phyloP scores from a whole-genome alignment of 2,329 filamentous ascomycete species.

The Mycosphaerella arachidis region DNA sequence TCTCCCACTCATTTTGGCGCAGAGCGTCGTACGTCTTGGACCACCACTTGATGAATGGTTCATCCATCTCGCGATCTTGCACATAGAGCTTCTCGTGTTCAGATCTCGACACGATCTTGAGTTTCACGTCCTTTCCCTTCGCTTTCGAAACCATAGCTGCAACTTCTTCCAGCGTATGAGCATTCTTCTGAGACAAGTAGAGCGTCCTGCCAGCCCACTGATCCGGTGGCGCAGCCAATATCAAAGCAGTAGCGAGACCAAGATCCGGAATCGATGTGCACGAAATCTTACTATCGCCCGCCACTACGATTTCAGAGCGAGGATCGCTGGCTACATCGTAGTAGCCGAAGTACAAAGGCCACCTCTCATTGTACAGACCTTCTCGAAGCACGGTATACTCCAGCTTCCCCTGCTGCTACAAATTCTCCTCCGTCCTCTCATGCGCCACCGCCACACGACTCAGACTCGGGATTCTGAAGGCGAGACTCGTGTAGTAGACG shows the following conservation, averaged over 20 bases:
- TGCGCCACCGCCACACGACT: conserved; percentile 45
- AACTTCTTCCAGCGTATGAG: conserved; percentile 27
- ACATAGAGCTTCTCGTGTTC: conserved; percentile 42
- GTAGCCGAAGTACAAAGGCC: conserved; percentile 47
- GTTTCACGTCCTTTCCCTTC: conserved; percentile 23
- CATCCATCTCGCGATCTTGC: conserved; percentile 34
- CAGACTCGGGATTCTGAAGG: conserved; percentile 39
- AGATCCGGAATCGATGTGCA: conserved; percentile 45
- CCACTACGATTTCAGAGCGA: conserved; percentile 35
- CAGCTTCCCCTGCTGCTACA: conserved; percentile 27
- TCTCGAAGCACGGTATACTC: conserved; percentile 40
- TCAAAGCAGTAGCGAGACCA: conserved; percentile 39
- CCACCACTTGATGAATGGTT: conserved; percentile 44
- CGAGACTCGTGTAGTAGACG: conserved; percentile 46
- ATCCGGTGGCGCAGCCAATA: conserved; percentile 33
- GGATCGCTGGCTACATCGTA: conserved; percentile 36
- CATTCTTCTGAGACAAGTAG: conserved; percentile 34
- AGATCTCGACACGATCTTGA: conserved; percentile 36
- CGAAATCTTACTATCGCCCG: conserved; percentile 40
- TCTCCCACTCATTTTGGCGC: conserved; percentile 39
- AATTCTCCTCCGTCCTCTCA: conserved; percentile 41
- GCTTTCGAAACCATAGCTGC: conserved; percentile 27
- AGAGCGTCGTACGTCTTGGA: conserved; percentile 43
- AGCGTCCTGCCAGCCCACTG: conserved; percentile 36
- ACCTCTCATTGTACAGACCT: conserved; percentile 45